Base-by-base conservation (phyloP, 768 basidiomycete genomes). In the Mycena venus region DNA sequence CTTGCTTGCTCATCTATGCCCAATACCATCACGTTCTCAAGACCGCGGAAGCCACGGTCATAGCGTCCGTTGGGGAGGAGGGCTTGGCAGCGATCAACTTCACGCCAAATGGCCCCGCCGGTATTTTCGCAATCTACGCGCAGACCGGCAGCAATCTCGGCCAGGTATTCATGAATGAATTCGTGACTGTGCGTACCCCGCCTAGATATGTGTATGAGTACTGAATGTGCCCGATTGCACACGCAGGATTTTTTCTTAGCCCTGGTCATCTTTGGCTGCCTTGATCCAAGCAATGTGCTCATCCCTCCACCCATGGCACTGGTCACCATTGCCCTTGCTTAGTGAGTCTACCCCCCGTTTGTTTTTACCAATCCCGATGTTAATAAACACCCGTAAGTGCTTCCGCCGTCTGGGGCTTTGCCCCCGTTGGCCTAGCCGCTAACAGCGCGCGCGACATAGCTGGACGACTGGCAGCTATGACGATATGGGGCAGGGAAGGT, bases 401-500 rank as follows among this genome's bases (percentile, higher is more conserved):
- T 55, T 82, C 86, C 44, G 85, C 87, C 49, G 87, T 93, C 71
- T 93, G 92, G 92, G 90, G 91, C 47, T 94, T 85, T 79, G 84
- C 89, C 7, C 83, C 88, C 4, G 84, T 86, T 40, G 88, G 88
- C 31, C 81, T 94, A 51, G 86, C 91, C 15, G 85, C 92, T 36
- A 94, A 94, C 81, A 83, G 91, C 4, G 92, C 92, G 32, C 91
- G 93, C 78, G 93, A 94, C 79, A 34, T 94, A 51, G 93, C 92
- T 25, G 91, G 87, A 8, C 89, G 93, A 21, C 72, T 94, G 25
- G 87, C 88, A 75, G 89, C 87, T 1, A 79, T 94, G 81, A 85
- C 91, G 4, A 88, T 93, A 64, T 94, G 90, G 87, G 93, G 93
- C 25, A 78, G 36, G 3, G 78, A 80, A 74, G 88, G 88, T 86